Percentiles rank a stretch among this genome's conserved stretches.
These are phyloP conservation scores for Pleurotus djamor DNA, from an alignment of 768 basidiomycete species.

Conservation along the genomic window DNA sequence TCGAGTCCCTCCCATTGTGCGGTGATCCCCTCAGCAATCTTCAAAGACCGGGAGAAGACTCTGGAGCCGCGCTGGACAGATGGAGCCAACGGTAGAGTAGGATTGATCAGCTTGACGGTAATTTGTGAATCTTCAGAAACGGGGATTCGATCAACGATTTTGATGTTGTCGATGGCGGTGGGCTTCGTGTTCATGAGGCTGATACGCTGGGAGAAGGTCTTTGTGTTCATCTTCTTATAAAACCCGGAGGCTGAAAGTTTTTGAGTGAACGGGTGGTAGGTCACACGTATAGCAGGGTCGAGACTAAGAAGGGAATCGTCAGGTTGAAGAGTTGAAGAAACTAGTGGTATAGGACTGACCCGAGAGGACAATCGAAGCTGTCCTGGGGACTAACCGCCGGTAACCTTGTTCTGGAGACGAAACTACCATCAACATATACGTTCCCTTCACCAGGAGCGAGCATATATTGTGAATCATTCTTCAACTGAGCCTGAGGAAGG, in stretches of 20 bases:
- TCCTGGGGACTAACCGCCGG: slow-evolving; percentile 34
- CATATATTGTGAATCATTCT: slow-evolving; percentile 35
- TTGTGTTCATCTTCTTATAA: slow-evolving; percentile 25
- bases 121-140: slow-evolving; percentile 1
- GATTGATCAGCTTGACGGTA: slow-evolving; percentile 30
- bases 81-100: slow-evolving; percentile 31
- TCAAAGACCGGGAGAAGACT: neutral
- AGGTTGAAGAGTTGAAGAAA: neutral
- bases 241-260: slow-evolving; percentile 29
- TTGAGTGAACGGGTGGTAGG: slow-evolving; percentile 8
- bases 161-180: neutral
- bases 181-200: slow-evolving; percentile 2
- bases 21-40: slow-evolving; percentile 16
- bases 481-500: slow-evolving; percentile 2
- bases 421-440: slow-evolving; percentile 40
- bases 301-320: neutral
- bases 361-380: slow-evolving; percentile 37
- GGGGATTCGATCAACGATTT: slow-evolving; percentile 3
- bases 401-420: slow-evolving; percentile 31
- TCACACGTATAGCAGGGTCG: neutral
- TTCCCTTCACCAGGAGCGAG: slow-evolving; percentile 30
- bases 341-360: slow-evolving; percentile 19
- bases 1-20: slow-evolving; percentile 38
- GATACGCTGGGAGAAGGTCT: neutral
- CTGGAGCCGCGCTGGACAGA: neutral